A percentile compares a stretch with the other conserved stretches of the same genome.
Evolutionary conservation across 768 basidiomycete species (phyloP).

Genomic region (Termitomyces sp.): DNA sequence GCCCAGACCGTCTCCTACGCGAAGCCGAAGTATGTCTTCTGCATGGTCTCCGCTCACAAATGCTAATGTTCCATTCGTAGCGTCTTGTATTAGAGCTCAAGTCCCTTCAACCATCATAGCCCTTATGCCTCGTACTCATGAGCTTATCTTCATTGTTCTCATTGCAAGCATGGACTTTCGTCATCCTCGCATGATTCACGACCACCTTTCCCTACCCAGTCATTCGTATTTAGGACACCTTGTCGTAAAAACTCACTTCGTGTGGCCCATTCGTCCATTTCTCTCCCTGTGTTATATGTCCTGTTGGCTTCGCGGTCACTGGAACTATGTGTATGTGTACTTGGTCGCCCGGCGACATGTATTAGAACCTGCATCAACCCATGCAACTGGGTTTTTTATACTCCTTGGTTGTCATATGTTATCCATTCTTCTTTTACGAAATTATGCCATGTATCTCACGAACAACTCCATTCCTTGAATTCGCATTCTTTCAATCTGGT

Average conservation of each 20-base stretch:
- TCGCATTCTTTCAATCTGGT: background rate
- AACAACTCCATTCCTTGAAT: background rate
- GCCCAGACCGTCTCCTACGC: conserved; percentile 40
- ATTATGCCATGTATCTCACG: conserved; percentile 3
- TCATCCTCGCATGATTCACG: conserved; percentile 4
- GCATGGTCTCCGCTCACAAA: background rate
- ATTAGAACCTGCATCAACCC: conserved; percentile 12
- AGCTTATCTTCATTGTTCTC: conserved; percentile 4
- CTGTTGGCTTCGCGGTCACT: conserved; percentile 1
- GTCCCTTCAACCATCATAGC: conserved; percentile 29
- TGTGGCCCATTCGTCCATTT: conserved; percentile 5
- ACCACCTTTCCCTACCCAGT: conserved; percentile 3
- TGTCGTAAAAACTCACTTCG: conserved; percentile 6
- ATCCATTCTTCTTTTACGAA: conserved; percentile 2
- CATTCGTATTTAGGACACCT: conserved; percentile 5
- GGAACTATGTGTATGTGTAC: conserved; percentile 13
- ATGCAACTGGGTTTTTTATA: conserved; percentile 4
- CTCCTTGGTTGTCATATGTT: conserved; percentile 6
- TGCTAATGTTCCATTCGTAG: conserved; percentile 24
- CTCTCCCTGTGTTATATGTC: background rate
- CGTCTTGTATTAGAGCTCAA: conserved; percentile 63
- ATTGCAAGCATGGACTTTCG: conserved; percentile 8
- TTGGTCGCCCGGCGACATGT: conserved; percentile 7
- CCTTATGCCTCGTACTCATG: background rate
- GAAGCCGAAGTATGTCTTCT: conserved; percentile 50